phyloP scores from a whole-genome alignment of 1,284 basidiomycete genomes.

The Termitomyces sp. region DNA sequence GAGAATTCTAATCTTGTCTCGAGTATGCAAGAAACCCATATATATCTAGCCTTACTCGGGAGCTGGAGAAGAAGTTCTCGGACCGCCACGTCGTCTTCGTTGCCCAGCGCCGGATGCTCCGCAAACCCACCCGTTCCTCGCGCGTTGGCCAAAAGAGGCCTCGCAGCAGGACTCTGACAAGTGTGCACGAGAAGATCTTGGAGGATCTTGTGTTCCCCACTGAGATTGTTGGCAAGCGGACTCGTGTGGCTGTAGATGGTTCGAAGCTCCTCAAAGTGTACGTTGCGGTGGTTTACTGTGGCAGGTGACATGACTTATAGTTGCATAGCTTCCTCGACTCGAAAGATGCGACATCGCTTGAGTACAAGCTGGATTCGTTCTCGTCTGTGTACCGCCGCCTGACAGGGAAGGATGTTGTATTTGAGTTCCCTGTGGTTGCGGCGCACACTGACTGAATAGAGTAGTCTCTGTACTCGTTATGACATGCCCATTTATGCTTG shows the following conservation, averaged over 20 bases:
- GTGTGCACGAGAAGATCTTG: constrained; percentile 96
- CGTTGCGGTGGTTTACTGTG: constrained; percentile 30
- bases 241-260: constrained; percentile 86
- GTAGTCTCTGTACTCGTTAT: not conserved
- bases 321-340: constrained; percentile 86
- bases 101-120: constrained; percentile 97
- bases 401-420: constrained; percentile 92
- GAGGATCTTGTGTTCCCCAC: constrained; percentile 99
- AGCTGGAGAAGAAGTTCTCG: constrained; percentile 99
- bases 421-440: constrained; percentile 76
- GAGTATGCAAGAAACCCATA: constrained; percentile 11
- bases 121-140: constrained; percentile 93
- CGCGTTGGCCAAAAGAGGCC: constrained; percentile 95
- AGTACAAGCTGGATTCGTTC: constrained; percentile 99
- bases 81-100: constrained; percentile 99
- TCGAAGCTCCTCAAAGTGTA: constrained; percentile 94
- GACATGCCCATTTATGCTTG: constrained; percentile 1
- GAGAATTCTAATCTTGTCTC: not conserved
- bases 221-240: constrained; percentile 98
- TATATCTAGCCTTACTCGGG: constrained; percentile 81
- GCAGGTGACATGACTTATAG: constrained; percentile 4
- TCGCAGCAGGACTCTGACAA: constrained; percentile 94
- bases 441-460: constrained; percentile 36
- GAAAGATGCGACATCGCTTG: constrained; percentile 96
- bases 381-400: constrained; percentile 91